Conservation (phyloP, 2,329 filamentous ascomycete genomes). For the Aspergillus pseudonomiae region DNA sequence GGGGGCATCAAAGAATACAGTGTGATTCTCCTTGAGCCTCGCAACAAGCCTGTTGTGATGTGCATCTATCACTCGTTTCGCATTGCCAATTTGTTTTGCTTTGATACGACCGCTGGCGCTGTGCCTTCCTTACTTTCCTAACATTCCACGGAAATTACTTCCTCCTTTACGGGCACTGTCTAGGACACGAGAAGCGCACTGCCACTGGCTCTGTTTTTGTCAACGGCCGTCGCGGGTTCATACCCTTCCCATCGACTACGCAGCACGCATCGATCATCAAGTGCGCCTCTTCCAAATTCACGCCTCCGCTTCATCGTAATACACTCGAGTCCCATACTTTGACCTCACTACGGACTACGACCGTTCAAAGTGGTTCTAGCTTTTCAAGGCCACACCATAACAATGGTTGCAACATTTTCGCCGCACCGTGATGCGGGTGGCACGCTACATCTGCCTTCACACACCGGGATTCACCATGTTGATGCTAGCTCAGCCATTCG, state of each 20-base stretch:
- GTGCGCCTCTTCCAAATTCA: slow-evolving; percentile 5
- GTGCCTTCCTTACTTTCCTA: slow-evolving; percentile 26
- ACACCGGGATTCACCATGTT: slow-evolving; percentile 78
- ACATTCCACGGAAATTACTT: slow-evolving; percentile 32
- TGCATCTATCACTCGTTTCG: slow-evolving; percentile 21
- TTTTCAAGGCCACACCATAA: slow-evolving; percentile 6
- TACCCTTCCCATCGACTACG: not conserved
- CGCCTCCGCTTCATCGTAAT: slow-evolving; percentile 1
- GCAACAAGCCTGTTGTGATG: slow-evolving; percentile 35
- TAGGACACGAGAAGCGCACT: slow-evolving; percentile 19
- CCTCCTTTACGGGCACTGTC: slow-evolving; percentile 12
- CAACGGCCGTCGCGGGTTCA: slow-evolving; percentile 12
- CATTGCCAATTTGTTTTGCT: slow-evolving; percentile 19
- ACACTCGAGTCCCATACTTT: not conserved
- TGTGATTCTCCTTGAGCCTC: slow-evolving; percentile 22
- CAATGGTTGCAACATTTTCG: slow-evolving; percentile 53
- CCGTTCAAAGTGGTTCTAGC: not conserved
- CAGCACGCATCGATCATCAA: not conserved
- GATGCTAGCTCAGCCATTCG: slow-evolving; percentile 81
- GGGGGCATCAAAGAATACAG: slow-evolving; percentile 17
- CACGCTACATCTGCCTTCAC: slow-evolving; percentile 83
- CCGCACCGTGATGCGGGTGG: slow-evolving; percentile 63
- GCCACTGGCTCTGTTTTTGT: slow-evolving; percentile 23
- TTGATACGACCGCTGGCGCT: slow-evolving; percentile 23
- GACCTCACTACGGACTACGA: not conserved